Evolutionary conservation across 1,284 basidiomycete species (phyloP).

Genomic region (Apiotrichum laibachii): DNA sequence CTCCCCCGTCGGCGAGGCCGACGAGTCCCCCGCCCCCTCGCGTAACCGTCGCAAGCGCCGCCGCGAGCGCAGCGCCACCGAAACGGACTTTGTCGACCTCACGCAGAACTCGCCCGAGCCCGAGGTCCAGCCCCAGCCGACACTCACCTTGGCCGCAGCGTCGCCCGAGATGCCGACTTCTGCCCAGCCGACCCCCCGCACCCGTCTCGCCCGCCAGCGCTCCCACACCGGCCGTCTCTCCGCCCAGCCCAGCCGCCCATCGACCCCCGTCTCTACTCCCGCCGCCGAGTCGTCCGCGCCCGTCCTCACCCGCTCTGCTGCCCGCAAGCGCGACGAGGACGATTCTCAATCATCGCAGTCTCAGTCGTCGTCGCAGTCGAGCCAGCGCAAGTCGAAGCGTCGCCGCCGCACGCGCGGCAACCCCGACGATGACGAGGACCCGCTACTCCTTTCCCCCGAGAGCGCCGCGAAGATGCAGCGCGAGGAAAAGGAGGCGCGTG

Average conservation of each 20-base stretch:
- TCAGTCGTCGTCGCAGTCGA: background rate
- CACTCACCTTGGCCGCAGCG: background rate
- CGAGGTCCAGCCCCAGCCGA: background rate
- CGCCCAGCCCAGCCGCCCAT: background rate
- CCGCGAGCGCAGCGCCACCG: background rate
- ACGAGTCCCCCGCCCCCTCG: background rate
- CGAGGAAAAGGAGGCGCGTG: slow-evolving; percentile 28
- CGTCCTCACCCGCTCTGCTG: slow-evolving; percentile 9
- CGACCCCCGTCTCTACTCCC: background rate
- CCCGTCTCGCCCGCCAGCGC: background rate
- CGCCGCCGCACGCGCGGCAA: background rate
- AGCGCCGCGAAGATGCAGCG: slow-evolving; percentile 21
- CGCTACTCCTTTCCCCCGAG: slow-evolving; percentile 24
- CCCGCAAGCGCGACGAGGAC: slow-evolving; percentile 13
- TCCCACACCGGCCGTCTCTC: background rate
- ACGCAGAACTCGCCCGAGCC: background rate
- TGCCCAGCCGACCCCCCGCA: background rate
- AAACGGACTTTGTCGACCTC: background rate
- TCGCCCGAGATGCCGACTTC: background rate
- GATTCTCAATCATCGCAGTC: background rate
- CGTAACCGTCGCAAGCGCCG: background rate
- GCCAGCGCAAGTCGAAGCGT: slow-evolving; percentile 7
- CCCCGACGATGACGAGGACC: slow-evolving; percentile 2
- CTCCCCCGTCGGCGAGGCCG: background rate
- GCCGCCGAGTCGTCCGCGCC: background rate